A percentile compares a stretch with the other conserved stretches of the same genome.
phyloP scores from a whole-genome alignment of 2,329 filamentous ascomycete species.

The Pyrenophora graminea region DNA sequence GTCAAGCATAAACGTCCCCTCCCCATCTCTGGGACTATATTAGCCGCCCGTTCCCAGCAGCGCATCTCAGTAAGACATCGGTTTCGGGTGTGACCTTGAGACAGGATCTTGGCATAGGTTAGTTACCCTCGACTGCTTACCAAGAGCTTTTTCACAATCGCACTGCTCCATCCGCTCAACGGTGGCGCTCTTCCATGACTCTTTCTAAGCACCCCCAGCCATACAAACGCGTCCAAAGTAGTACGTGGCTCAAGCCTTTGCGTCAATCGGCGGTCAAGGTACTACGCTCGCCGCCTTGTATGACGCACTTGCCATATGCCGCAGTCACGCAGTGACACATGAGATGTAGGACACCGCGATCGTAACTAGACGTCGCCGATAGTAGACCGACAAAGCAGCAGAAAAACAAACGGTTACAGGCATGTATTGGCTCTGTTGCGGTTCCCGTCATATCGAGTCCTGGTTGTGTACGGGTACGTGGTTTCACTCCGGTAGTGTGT shows the following conservation, averaged over 20 bases:
- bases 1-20: neutral
- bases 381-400: constrained; percentile 10
- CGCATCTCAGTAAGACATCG: too few relatives aligned
- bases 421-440: neutral
- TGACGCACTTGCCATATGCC: constrained; percentile 5
- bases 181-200: constrained; percentile 11
- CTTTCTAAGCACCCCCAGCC: constrained; percentile 5
- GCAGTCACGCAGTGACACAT: constrained; percentile 14
- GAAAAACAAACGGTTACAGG: constrained; percentile 3
- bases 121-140: neutral
- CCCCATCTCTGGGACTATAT: neutral
- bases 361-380: neutral
- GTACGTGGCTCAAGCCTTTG: constrained; percentile 16
- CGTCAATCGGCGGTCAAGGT: constrained; percentile 5
- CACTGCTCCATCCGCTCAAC: constrained; percentile 8
- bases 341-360: constrained; percentile 5
- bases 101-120: neutral
- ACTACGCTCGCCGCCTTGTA: constrained; percentile 9
- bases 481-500: constrained; percentile 7
- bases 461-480: neutral
- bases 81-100: too few relatives aligned
- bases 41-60: too few relatives aligned
- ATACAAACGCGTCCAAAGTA: constrained; percentile 9
- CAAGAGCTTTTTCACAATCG: neutral
- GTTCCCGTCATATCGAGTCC: constrained; percentile 11